Percentiles rank a stretch among this genome's conserved stretches.
These are phyloP conservation scores for Leptographium flavum DNA, from an alignment of 2,329 filamentous ascomycete species.

Conservation along the genomic window DNA sequence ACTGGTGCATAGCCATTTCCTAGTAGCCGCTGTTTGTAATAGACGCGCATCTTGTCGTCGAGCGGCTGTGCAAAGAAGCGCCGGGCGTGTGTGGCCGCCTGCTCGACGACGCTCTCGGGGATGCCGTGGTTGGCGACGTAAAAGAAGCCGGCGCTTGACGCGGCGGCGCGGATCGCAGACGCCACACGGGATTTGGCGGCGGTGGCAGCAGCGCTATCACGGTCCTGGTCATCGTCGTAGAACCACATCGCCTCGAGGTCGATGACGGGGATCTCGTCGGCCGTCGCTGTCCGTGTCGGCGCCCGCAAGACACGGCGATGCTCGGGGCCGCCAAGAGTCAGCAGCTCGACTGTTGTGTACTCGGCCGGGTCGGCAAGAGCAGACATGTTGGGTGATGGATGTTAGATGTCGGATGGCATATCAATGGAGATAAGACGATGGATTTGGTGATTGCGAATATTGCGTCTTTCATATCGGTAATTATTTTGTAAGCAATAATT, in stretches of 20 bases:
- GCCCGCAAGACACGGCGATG: slow-evolving; percentile 20
- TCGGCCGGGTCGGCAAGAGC: neutral
- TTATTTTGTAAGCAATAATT: too few relatives aligned
- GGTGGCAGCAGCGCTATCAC: slow-evolving; percentile 6
- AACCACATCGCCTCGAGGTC: slow-evolving; percentile 29
- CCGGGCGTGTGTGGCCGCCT: slow-evolving; percentile 5
- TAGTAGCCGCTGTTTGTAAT: slow-evolving; percentile 4
- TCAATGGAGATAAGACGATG: too few relatives aligned
- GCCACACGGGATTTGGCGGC: slow-evolving; percentile 20
- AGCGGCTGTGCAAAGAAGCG: slow-evolving; percentile 12
- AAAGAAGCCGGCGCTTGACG: slow-evolving; percentile 13
- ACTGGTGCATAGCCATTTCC: slow-evolving; percentile 12
- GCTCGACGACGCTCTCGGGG: slow-evolving; percentile 6
- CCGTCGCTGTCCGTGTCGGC: slow-evolving; percentile 21
- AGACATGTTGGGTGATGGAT: neutral
- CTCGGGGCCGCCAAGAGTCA: slow-evolving; percentile 21
- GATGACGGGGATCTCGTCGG: slow-evolving; percentile 37
- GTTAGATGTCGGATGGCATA: too few relatives aligned
- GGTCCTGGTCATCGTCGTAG: slow-evolving; percentile 14
- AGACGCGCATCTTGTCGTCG: slow-evolving; percentile 12
- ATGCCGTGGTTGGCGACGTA: slow-evolving; percentile 15
- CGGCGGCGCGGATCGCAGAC: slow-evolving; percentile 19
- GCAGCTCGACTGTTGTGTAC: slow-evolving; percentile 10
- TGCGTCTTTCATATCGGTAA: too few relatives aligned
- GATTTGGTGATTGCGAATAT: too few relatives aligned